phyloP scores from a whole-genome alignment of 345 rosid species.

The Melastoma malabathricum region DNA sequence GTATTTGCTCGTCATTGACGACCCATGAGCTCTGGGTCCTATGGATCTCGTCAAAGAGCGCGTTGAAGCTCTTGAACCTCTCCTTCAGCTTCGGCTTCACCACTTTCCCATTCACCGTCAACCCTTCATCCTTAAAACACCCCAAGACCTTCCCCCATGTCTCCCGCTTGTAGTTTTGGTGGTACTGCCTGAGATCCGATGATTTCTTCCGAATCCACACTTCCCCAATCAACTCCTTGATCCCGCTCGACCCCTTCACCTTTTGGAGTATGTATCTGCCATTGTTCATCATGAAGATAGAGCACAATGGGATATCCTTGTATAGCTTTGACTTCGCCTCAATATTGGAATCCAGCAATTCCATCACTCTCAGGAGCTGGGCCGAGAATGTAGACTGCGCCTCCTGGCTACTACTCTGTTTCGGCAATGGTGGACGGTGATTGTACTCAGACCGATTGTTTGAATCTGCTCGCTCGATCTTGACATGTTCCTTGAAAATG shows the following conservation, averaged over 20 bases:
- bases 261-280: conserved; percentile 85
- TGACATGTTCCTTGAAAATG: conserved; percentile 61
- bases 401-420: conserved; percentile 4
- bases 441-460: conserved; percentile 14
- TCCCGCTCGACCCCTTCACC: conserved; percentile 57
- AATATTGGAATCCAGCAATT: conserved; percentile 42
- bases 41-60: conserved; percentile 82
- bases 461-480: conserved; percentile 57
- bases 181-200: conserved; percentile 57
- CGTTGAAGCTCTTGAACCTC: conserved; percentile 74
- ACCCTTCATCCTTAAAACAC: conserved; percentile 57
- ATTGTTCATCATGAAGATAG: conserved; percentile 95
- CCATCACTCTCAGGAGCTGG: conserved; percentile 57
- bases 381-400: conserved; percentile 31
- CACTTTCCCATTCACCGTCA: conserved; percentile 58
- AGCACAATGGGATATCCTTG: conserved; percentile 44
- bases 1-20: conserved; percentile 78
- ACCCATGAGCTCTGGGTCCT: conserved; percentile 82
- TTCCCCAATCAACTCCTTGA: conserved; percentile 47
- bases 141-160: conserved; percentile 66
- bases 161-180: conserved; percentile 74
- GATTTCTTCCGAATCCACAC: conserved; percentile 69
- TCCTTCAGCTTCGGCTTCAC: conserved; percentile 69
- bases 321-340: conserved; percentile 61
- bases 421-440: background rate